These are phyloP conservation scores for Eremochloa ophiuroides DNA, from an alignment of 176 grass and related monocot genomes.

Conservation along the genomic window DNA sequence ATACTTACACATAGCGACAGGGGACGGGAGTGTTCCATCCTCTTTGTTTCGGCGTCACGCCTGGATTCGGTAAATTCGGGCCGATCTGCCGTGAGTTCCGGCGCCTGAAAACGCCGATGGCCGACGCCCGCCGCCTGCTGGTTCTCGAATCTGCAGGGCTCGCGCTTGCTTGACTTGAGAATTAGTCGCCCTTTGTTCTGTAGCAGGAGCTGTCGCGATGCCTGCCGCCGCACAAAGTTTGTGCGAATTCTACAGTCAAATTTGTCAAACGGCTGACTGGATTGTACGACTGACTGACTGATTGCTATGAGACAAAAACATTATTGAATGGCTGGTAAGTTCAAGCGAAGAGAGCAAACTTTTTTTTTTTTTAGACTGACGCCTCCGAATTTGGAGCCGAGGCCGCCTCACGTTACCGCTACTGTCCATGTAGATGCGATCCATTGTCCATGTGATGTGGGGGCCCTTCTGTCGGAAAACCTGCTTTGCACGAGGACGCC, in stretches of 20 bases:
- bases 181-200: neutral
- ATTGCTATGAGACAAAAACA: no score
- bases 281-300: no score
- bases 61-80: constrained; percentile 19
- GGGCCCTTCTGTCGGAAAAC: neutral
- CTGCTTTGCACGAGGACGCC: neutral
- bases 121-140: neutral
- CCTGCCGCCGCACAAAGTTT: neutral
- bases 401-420: neutral
- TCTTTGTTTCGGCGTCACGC: neutral
- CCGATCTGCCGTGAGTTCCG: neutral
- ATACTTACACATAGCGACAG: no score
- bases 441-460: neutral
- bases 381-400: neutral
- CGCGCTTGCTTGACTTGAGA: neutral
- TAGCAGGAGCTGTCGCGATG: neutral
- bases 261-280: no score
- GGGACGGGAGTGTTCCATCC: neutral
- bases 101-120: neutral
- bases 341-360: no score
- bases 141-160: constrained; percentile 6
- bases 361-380: no score
- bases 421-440: neutral
- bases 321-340: no score
- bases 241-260: neutral